Conservation (phyloP, 2,329 filamentous ascomycete species). For the Microthyrium microscopicum region DNA sequence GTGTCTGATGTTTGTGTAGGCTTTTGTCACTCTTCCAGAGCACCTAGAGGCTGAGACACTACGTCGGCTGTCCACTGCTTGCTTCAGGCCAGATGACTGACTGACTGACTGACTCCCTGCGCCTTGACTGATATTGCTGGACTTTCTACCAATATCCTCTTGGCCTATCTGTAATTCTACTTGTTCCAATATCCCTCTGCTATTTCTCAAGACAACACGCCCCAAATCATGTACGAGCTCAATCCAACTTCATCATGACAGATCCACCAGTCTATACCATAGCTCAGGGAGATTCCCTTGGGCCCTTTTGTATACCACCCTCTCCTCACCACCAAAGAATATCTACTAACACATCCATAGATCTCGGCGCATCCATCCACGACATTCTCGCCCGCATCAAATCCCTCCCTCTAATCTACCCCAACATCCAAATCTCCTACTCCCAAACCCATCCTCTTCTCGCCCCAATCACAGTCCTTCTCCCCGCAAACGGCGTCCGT, state of each 20-base stretch:
- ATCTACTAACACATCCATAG: constrained; percentile 35
- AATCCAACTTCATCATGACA: constrained; percentile 4
- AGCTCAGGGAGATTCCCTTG: constrained; percentile 47
- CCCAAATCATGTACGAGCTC: no score
- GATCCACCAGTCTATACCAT: constrained; percentile 35
- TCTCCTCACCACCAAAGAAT: constrained; percentile 9
- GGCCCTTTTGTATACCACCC: constrained; percentile 36
- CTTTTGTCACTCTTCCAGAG: no score
- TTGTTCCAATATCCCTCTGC: no score
- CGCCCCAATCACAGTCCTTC: constrained; percentile 55
- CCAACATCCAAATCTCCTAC: constrained; percentile 68
- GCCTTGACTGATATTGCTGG: no score
- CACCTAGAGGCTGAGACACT: no score
- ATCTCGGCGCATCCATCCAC: constrained; percentile 79
- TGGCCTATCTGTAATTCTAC: no score
- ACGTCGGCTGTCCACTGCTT: no score
- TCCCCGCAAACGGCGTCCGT: constrained; percentile 75
- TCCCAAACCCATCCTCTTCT: constrained; percentile 57
- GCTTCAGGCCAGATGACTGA: no score
- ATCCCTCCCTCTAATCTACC: constrained; percentile 67
- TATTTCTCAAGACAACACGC: no score
- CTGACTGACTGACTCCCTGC: no score
- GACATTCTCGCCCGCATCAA: constrained; percentile 79
- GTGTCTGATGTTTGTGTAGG: no score
- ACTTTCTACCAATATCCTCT: no score